These are phyloP conservation scores for Mollisia scopiformis DNA, from an alignment of 2,329 filamentous ascomycete species.

Conservation along the genomic window DNA sequence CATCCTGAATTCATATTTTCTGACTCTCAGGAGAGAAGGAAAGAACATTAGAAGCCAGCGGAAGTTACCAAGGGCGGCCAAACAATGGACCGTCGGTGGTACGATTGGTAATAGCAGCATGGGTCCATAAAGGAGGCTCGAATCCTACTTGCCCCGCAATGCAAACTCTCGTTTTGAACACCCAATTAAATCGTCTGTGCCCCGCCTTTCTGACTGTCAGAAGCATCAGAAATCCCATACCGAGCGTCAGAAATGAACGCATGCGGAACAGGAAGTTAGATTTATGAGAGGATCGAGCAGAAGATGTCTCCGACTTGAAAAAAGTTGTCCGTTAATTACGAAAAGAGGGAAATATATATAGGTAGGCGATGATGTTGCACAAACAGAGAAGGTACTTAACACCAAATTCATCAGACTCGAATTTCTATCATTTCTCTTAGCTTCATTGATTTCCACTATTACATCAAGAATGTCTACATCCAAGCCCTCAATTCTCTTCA, in stretches of 20 bases:
- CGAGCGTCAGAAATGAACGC: not conserved
- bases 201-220: conserved; percentile 9
- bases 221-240: not conserved
- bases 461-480: not conserved
- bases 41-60: not conserved
- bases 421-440: not conserved
- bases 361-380: too few relatives aligned
- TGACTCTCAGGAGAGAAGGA: not conserved
- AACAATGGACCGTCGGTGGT: not conserved
- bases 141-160: not conserved
- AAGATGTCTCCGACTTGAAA: too few relatives aligned
- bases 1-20: too few relatives aligned
- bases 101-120: not conserved
- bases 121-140: not conserved
- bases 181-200: not conserved
- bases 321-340: too few relatives aligned
- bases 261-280: not conserved
- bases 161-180: not conserved
- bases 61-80: not conserved
- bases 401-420: too few relatives aligned
- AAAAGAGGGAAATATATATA: too few relatives aligned
- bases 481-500: conserved; percentile 20
- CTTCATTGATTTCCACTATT: not conserved
- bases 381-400: too few relatives aligned
- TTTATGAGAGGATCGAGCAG: not conserved